Conservation (phyloP, 78 protist genomes). For the Dictyostelium citrinum region DNA sequence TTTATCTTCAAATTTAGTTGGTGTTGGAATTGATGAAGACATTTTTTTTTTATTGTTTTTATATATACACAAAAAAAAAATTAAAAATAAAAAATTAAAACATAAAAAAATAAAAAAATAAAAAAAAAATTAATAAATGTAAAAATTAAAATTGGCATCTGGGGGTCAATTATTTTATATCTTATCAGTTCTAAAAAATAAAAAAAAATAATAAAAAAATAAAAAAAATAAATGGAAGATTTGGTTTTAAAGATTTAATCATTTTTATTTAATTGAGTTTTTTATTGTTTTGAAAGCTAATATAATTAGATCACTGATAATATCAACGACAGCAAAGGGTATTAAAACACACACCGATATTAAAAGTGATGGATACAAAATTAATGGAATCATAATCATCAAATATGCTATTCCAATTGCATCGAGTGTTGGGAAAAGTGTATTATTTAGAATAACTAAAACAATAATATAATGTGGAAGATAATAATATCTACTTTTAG, state of each 20-base stretch:
- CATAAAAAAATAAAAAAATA: no score
- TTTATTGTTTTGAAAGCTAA: not conserved
- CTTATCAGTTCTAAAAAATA: no score
- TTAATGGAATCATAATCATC: not conserved
- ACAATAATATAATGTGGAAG: not conserved
- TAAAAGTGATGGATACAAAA: not conserved
- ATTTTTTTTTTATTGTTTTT: no score
- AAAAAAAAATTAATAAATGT: no score
- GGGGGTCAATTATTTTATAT: no score
- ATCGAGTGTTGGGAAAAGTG: not conserved
- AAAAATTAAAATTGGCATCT: no score
- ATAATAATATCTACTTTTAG: not conserved
- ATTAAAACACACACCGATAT: not conserved
- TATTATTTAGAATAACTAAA: not conserved
- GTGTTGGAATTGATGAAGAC: not conserved
- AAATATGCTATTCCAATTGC: not conserved
- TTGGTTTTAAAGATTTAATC: no score
- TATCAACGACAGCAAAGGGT: not conserved
- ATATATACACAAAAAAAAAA: no score
- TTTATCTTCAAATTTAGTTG: not conserved
- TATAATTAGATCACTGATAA: not conserved
- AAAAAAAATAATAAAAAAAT: no score
- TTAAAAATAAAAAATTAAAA: no score
- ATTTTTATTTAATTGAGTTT: no score
- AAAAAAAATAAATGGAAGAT: no score